Percentiles rank a stretch among this genome's conserved stretches.
These are phyloP conservation scores for Oryza rufipogon DNA, from an alignment of 176 grass and related monocot species.

Conservation along the genomic window DNA sequence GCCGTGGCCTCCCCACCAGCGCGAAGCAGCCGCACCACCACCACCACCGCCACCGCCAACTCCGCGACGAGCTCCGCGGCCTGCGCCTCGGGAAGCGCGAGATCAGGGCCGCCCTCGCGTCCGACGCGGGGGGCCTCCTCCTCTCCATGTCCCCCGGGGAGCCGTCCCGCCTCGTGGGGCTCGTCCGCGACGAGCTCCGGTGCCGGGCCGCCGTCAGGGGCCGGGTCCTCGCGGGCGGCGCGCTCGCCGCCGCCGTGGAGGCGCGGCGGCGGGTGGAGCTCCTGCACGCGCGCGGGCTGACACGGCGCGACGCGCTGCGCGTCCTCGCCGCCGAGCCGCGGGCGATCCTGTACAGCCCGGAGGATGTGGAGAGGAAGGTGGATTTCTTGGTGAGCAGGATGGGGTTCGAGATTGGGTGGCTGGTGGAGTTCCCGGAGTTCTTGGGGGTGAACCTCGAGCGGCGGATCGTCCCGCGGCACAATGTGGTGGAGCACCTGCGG, in stretches of 20 bases:
- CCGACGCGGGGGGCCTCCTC: slow-evolving; percentile 57
- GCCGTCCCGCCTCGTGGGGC: slow-evolving; percentile 49
- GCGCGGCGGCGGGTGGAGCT: slow-evolving; percentile 64
- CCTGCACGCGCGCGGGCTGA: slow-evolving; percentile 68
- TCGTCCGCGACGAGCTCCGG: slow-evolving; percentile 59
- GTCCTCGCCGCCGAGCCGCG: slow-evolving; percentile 72
- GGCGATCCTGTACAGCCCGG: slow-evolving; percentile 54
- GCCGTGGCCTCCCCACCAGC: slow-evolving; percentile 2
- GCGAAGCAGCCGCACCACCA: not conserved
- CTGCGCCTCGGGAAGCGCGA: slow-evolving; percentile 51
- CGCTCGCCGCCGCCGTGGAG: slow-evolving; percentile 48
- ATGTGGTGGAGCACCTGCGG: slow-evolving; percentile 71
- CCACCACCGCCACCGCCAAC: not conserved
- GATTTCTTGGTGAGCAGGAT: slow-evolving; percentile 67
- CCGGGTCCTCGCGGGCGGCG: slow-evolving; percentile 53
- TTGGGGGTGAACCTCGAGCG: slow-evolving; percentile 81
- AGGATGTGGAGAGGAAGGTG: slow-evolving; percentile 77
- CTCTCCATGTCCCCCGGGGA: slow-evolving; percentile 74
- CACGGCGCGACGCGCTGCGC: slow-evolving; percentile 66
- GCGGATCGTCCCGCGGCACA: slow-evolving; percentile 71
- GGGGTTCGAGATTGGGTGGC: slow-evolving; percentile 58
- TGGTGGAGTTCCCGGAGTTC: slow-evolving; percentile 80
- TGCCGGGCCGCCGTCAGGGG: slow-evolving; percentile 61
- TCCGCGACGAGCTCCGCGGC: slow-evolving; percentile 65
- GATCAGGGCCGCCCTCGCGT: slow-evolving; percentile 47